Conservation (phyloP, 2,329 filamentous ascomycete genomes). For the Penicillium sp. region DNA sequence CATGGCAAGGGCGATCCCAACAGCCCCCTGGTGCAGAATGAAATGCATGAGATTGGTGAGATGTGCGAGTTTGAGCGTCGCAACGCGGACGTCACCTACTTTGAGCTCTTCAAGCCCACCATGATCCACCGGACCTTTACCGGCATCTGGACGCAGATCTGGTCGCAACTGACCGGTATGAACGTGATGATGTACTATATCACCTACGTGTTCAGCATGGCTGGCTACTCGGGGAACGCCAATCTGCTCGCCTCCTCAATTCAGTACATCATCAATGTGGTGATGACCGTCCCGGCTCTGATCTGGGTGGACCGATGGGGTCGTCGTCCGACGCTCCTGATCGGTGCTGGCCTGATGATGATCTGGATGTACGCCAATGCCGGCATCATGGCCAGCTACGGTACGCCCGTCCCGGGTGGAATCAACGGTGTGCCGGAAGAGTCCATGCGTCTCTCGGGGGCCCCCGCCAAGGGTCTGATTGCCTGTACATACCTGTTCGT, state of each 20-base stretch:
- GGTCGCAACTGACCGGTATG: conserved; percentile 71
- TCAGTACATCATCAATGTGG: conserved; percentile 72
- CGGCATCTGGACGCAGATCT: conserved; percentile 67
- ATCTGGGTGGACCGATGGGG: conserved; percentile 71
- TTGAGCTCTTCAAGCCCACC: conserved; percentile 65
- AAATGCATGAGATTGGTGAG: conserved; percentile 66
- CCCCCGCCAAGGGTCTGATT: conserved; percentile 59
- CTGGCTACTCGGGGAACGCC: conserved; percentile 54
- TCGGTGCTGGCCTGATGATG: conserved; percentile 60
- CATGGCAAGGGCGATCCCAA: conserved; percentile 61
- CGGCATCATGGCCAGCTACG: conserved; percentile 36
- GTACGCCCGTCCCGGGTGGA: conserved; percentile 37
- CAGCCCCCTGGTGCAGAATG: conserved; percentile 59
- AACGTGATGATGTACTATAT: conserved; percentile 72
- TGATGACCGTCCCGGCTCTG: conserved; percentile 70
- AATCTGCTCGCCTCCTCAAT: conserved; percentile 62
- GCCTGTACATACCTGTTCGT: conserved; percentile 63
- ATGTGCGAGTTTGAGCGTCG: conserved; percentile 67
- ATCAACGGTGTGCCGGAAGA: conserved; percentile 28
- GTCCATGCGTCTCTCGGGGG: conserved; percentile 33
- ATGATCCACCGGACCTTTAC: conserved; percentile 70
- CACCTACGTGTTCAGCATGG: conserved; percentile 66
- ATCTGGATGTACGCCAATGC: conserved; percentile 41
- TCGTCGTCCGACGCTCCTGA: conserved; percentile 61
- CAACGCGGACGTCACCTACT: conserved; percentile 63